Percentiles rank a stretch among this genome's conserved stretches.
Evolutionary conservation across 164 flowering plant genomes (phyloP).

Genomic region (Houttuynia cordata): DNA sequence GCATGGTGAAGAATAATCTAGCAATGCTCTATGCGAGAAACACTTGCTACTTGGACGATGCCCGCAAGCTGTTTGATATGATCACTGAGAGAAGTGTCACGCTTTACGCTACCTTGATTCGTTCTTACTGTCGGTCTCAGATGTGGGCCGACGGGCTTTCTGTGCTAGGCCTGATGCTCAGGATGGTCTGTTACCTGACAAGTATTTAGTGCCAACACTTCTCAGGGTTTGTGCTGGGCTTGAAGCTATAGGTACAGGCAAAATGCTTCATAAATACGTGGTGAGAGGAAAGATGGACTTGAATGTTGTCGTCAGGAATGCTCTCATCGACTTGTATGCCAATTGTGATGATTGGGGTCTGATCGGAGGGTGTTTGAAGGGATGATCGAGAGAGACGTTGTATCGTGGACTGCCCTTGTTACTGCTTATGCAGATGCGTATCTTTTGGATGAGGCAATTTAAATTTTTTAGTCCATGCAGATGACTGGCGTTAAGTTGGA

Average conservation of each 20-base stretch:
- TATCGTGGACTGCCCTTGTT: slow-evolving; percentile 42
- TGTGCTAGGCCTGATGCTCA: slow-evolving; percentile 26
- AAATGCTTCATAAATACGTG: slow-evolving; percentile 36
- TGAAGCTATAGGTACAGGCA: slow-evolving; percentile 16
- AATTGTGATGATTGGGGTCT: slow-evolving; percentile 25
- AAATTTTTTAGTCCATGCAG: slow-evolving; percentile 28
- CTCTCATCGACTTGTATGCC: slow-evolving; percentile 38
- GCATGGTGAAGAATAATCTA: slow-evolving; percentile 17
- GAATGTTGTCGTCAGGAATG: slow-evolving; percentile 34
- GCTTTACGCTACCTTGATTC: slow-evolving; percentile 29
- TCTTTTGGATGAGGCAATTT: slow-evolving; percentile 26
- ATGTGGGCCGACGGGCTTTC: slow-evolving; percentile 24
- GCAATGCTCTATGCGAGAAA: slow-evolving; percentile 15
- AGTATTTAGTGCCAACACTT: slow-evolving; percentile 33
- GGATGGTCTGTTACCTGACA: slow-evolving; percentile 35
- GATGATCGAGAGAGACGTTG: slow-evolving; percentile 35
- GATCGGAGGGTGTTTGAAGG: slow-evolving; percentile 25
- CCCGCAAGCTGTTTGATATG: slow-evolving; percentile 27
- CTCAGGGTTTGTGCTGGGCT: slow-evolving; percentile 35
- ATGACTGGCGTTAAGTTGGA: slow-evolving; percentile 29
- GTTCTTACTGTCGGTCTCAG: slow-evolving; percentile 22
- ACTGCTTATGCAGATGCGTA: slow-evolving; percentile 28
- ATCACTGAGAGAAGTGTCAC: slow-evolving; percentile 18
- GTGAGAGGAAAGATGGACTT: slow-evolving; percentile 20
- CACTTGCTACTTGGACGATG: slow-evolving; percentile 16